Conservation (phyloP, 2,329 filamentous ascomycete species). For the Trichoderma guizhouense region DNA sequence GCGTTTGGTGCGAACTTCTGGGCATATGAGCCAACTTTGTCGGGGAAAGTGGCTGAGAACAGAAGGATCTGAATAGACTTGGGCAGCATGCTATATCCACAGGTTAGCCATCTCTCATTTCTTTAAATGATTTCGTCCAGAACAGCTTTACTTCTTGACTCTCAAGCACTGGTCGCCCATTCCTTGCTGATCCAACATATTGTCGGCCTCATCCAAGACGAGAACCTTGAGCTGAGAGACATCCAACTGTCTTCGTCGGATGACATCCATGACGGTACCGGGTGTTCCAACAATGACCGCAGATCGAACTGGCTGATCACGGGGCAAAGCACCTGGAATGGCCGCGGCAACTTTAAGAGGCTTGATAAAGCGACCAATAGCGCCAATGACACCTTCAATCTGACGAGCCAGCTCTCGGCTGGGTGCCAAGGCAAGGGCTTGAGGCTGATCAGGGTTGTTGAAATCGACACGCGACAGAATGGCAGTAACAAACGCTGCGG, state of each 20-base stretch:
- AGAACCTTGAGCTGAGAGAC: slow-evolving; percentile 70
- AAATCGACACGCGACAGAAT: slow-evolving; percentile 85
- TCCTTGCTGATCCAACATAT: slow-evolving; percentile 96
- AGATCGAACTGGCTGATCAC: slow-evolving; percentile 65
- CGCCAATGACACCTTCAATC: slow-evolving; percentile 79
- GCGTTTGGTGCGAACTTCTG: slow-evolving; percentile 79
- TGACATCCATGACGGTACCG: slow-evolving; percentile 85
- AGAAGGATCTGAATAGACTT: slow-evolving; percentile 79
- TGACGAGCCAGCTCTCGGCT: slow-evolving; percentile 93
- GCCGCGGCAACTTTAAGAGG: slow-evolving; percentile 75
- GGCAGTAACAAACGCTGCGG: slow-evolving; percentile 91
- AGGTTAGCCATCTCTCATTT: slow-evolving; percentile 2
- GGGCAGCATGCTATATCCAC: slow-evolving; percentile 61
- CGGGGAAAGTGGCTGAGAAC: slow-evolving; percentile 92
- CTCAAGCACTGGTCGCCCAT: slow-evolving; percentile 92
- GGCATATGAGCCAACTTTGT: slow-evolving; percentile 81
- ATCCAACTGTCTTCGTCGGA: slow-evolving; percentile 73
- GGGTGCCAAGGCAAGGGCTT: slow-evolving; percentile 85
- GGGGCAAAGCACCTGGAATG: slow-evolving; percentile 72
- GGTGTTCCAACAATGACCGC: slow-evolving; percentile 90
- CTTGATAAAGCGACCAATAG: slow-evolving; percentile 80
- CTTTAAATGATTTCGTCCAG: background rate
- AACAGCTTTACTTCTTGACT: slow-evolving; percentile 65
- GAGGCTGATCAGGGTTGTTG: slow-evolving; percentile 63
- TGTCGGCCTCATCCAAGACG: slow-evolving; percentile 95